These are phyloP conservation scores for Starmera quercuum DNA, from an alignment of 805 yeast genomes.

Conservation along the genomic window DNA sequence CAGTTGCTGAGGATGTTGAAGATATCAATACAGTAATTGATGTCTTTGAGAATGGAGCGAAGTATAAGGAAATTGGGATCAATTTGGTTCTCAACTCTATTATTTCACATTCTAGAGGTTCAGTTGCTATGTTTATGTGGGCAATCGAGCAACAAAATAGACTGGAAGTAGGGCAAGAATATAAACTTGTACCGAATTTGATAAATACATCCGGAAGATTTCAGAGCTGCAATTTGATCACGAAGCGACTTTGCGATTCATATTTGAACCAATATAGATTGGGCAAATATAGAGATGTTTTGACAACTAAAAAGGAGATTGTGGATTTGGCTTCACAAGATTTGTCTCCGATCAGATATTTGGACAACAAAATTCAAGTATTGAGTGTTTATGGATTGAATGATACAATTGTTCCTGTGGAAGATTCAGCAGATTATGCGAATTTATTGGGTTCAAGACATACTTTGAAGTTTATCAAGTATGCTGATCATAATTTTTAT, in stretches of 20 bases:
- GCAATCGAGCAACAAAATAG: constrained; percentile 38
- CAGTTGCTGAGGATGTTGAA: constrained; percentile 53
- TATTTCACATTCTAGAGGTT: constrained; percentile 78
- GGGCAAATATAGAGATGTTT: constrained; percentile 37
- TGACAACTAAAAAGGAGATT: constrained; percentile 44
- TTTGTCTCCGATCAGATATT: constrained; percentile 29
- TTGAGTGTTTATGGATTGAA: constrained; percentile 63
- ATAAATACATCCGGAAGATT: constrained; percentile 72
- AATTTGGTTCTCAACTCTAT: constrained; percentile 46
- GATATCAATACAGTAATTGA: constrained; percentile 49
- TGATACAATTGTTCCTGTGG: constrained; percentile 59
- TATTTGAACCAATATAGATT: constrained; percentile 35
- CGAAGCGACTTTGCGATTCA: constrained; percentile 22
- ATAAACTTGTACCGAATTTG: constrained; percentile 50
- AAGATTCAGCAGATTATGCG: constrained; percentile 54
- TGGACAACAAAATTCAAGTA: constrained; percentile 42
- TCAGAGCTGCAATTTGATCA: constrained; percentile 38
- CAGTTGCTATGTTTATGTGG: constrained; percentile 70
- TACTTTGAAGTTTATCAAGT: constrained; percentile 45
- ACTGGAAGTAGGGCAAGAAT: constrained; percentile 23
- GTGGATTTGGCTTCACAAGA: constrained; percentile 41
- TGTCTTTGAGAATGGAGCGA: constrained; percentile 18
- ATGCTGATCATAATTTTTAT: constrained; percentile 78
- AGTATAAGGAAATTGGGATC: constrained; percentile 23
- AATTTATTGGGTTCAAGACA: constrained; percentile 51